Evolutionary conservation across 495 filamentous ascomycete species (phyloP).

Genomic region (Jackrogersella multiformis): DNA sequence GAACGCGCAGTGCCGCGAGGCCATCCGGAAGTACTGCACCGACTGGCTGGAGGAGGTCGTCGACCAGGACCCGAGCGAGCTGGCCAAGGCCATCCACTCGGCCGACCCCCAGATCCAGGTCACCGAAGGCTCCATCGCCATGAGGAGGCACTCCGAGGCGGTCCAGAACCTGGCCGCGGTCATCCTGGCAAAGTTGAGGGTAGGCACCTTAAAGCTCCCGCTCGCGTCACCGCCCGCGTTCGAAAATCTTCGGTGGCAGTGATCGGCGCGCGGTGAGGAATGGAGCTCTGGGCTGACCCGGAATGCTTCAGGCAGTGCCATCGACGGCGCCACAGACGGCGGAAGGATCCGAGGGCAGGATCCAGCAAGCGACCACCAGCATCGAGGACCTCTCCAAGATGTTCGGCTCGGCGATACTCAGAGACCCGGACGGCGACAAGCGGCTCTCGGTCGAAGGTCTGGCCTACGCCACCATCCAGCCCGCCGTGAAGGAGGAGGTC

Average conservation of each 20-base stretch:
- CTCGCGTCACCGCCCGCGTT: conserved; percentile 3
- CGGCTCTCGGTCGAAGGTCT: conserved; percentile 88
- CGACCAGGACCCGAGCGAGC: conserved; percentile 69
- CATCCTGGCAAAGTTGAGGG: conserved; percentile 78
- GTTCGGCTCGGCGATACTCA: conserved; percentile 80
- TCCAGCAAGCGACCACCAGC: conserved; percentile 62
- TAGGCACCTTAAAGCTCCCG: conserved; percentile 53
- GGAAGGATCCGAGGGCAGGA: conserved; percentile 52
- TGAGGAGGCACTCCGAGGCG: conserved; percentile 60
- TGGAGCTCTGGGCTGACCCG: conserved; percentile 55
- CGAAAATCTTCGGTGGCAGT: conserved; percentile 41
- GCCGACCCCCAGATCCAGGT: conserved; percentile 49
- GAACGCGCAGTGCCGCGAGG: conserved; percentile 77
- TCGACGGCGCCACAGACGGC: conserved; percentile 49
- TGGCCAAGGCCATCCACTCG: conserved; percentile 59
- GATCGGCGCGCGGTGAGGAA: conserved; percentile 22
- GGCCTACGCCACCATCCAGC: conserved; percentile 85
- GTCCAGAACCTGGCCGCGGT: conserved; percentile 79
- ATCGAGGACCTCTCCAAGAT: conserved; percentile 77
- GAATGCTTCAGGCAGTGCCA: conserved; percentile 61
- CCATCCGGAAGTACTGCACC: conserved; percentile 79
- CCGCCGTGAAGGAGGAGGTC: conserved; percentile 82
- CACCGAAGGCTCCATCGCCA: conserved; percentile 54
- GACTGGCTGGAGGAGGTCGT: conserved; percentile 85
- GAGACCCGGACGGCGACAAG: conserved; percentile 62